Percentiles rank a stretch among this genome's conserved stretches.
phyloP scores from a whole-genome alignment of 352 stramenopile genomes.

The Globisporangium uncinulatum region DNA sequence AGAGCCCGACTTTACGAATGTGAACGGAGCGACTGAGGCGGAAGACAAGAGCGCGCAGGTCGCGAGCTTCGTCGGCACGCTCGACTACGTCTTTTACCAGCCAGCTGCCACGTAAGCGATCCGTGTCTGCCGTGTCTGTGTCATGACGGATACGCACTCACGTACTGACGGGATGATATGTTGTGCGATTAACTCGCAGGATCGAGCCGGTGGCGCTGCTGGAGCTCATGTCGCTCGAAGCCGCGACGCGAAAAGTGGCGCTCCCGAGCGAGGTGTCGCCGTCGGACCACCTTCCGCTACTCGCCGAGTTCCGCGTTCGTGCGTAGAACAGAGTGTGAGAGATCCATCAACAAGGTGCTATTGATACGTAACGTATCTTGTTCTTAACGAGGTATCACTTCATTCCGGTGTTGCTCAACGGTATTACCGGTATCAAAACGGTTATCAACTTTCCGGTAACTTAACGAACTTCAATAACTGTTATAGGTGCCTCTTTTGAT shows the following conservation, averaged over 20 bases:
- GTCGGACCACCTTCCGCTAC: conserved; percentile 69
- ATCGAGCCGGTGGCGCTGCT: conserved; percentile 46
- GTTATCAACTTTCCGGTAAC: no score
- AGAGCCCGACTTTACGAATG: conserved; percentile 72
- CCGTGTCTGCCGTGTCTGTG: background rate
- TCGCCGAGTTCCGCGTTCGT: conserved; percentile 55
- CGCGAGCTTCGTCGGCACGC: conserved; percentile 61
- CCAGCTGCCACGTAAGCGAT: conserved; percentile 25
- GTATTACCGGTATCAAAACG: no score
- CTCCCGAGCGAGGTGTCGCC: conserved; percentile 63
- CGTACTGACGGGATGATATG: background rate
- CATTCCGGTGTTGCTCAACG: no score
- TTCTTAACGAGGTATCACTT: no score
- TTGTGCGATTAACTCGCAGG: conserved; percentile 6
- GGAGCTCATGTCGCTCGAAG: conserved; percentile 60
- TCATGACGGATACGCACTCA: background rate
- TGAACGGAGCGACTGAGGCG: conserved; percentile 34
- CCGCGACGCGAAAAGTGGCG: conserved; percentile 53
- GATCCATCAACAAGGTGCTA: background rate
- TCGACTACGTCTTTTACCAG: conserved; percentile 84
- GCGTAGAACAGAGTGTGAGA: background rate
- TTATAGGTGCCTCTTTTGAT: no score
- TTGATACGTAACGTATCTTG: no score
- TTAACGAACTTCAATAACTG: no score
- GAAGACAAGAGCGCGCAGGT: conserved; percentile 28